Conservation (phyloP, 2,329 filamentous ascomycete species). For the Sphaceloma murrayae region DNA sequence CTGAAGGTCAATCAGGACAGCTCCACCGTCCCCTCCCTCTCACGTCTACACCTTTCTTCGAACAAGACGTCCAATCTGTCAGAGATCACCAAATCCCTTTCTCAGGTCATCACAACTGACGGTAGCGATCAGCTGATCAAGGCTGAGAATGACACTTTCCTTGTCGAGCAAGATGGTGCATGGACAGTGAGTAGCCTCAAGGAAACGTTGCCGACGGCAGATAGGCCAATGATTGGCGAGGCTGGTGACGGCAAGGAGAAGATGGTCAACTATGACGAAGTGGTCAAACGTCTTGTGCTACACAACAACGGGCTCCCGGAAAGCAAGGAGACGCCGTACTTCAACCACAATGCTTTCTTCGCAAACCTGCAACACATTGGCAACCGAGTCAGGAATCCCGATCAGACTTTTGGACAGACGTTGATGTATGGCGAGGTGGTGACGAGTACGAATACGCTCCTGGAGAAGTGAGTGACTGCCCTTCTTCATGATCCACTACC, state of each 20-base stretch:
- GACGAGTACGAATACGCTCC: slow-evolving; percentile 84
- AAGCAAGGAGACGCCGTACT: slow-evolving; percentile 67
- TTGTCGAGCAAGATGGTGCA: slow-evolving; percentile 52
- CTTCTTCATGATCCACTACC: background rate
- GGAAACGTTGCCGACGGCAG: slow-evolving; percentile 25
- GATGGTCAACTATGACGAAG: slow-evolving; percentile 62
- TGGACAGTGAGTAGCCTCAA: slow-evolving; percentile 23
- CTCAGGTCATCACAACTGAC: slow-evolving; percentile 46
- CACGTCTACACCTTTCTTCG: slow-evolving; percentile 72
- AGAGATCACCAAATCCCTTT: slow-evolving; percentile 56
- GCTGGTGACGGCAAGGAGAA: slow-evolving; percentile 25
- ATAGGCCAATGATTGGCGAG: slow-evolving; percentile 21
- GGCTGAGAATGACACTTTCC: slow-evolving; percentile 75
- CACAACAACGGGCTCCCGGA: slow-evolving; percentile 61
- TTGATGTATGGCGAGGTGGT: slow-evolving; percentile 85
- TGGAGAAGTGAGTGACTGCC: slow-evolving; percentile 63
- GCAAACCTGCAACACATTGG: slow-evolving; percentile 60
- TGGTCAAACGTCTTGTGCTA: slow-evolving; percentile 63
- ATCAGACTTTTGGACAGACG: slow-evolving; percentile 59
- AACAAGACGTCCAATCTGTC: slow-evolving; percentile 54
- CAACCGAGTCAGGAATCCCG: slow-evolving; percentile 37
- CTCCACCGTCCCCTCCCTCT: slow-evolving; percentile 65
- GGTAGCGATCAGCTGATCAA: slow-evolving; percentile 63
- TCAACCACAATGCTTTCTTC: slow-evolving; percentile 75
- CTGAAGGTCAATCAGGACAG: slow-evolving; percentile 65